Base-by-base conservation (phyloP, 768 basidiomycete species). In the Trametes villosa region DNA sequence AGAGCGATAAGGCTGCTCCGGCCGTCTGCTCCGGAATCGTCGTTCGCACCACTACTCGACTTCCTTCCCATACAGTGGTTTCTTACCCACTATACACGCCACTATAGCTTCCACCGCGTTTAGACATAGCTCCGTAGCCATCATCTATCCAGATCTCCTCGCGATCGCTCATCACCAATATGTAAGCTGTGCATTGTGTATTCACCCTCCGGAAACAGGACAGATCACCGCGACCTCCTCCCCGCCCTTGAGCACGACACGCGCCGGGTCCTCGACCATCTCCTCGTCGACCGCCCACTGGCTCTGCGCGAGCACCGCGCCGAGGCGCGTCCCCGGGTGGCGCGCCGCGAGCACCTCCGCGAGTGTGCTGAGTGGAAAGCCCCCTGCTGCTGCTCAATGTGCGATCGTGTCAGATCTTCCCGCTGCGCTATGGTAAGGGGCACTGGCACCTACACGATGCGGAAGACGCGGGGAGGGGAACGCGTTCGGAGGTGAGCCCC, bases 271-370 rank as follows among this genome's bases (percentile, higher is more conserved):
- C 13, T 87, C 84, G 2, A 91, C 81, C 89, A 92, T 92, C 74
- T 91, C 89, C 53, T 81, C 87, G 67, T 92, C 77, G 13, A 93
- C 89, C 67, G 91, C 91, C 91, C 92, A 92, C 70, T 82, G 82
- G 65, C 86, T 87, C 31, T 78, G 74, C 47, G 79, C 71, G 30
- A 94, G 76, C 22, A 92, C 78, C 57, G 79, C 77, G 42, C 70
- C 78, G 31, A 93, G 74, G 46, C 70, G 69, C 6, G 79, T 79
- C 9, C 77, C 73, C 2, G 86, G 81, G 72, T 91, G 83, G 13
- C 81, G 78, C 22, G 81, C 77, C 57, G 81, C 73, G 63, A 90
- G 83, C 42, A 84, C 73, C 44, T 72, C 71, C 53, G 75, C 75
- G 55, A 88, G 82, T 34, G 76, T 78, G 49, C 79, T 78, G 50